A percentile compares a stretch with the other conserved stretches of the same genome.
These are phyloP conservation scores for Periglandula ipomoeae DNA, from an alignment of 2,329 filamentous ascomycete species.

Conservation along the genomic window DNA sequence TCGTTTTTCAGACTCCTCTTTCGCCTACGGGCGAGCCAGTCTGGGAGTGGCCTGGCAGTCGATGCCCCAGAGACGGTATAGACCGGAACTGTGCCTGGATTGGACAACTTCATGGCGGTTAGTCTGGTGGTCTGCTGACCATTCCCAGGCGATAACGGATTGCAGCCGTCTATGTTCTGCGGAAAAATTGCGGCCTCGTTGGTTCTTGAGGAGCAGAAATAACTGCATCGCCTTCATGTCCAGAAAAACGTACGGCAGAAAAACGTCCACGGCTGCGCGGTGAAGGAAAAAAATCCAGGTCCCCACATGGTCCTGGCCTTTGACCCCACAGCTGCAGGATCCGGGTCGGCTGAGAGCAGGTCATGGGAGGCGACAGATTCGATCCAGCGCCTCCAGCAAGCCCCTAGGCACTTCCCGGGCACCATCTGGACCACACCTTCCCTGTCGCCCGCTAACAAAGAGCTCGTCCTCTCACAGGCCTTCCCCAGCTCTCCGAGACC, in stretches of 20 bases:
- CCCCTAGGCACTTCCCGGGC: no score
- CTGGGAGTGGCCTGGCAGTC: conserved; percentile 77
- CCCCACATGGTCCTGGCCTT: not conserved
- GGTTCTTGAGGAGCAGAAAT: not conserved
- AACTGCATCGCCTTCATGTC: no score
- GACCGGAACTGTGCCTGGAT: conserved; percentile 74
- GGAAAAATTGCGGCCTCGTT: not conserved
- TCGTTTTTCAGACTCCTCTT: conserved; percentile 91
- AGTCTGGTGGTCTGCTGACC: not conserved
- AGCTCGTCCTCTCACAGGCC: conserved; percentile 1
- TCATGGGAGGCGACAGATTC: no score
- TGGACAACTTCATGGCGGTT: conserved; percentile 64
- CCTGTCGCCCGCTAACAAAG: conserved; percentile 2
- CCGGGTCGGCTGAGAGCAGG: no score
- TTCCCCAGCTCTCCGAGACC: conserved; percentile 4
- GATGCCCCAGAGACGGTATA: conserved; percentile 93
- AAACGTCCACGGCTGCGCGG: not conserved
- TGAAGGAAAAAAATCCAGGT: not conserved
- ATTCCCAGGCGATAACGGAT: not conserved
- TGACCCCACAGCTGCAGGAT: not conserved
- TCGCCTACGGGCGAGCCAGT: conserved; percentile 86
- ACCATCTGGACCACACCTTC: not conserved
- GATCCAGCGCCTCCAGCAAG: no score
- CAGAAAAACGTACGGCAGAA: not conserved
- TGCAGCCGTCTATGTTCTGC: not conserved